Percentiles rank a stretch among this genome's conserved stretches.
Conservation (phyloP, 208 protist genomes). For the Leptomonas pyrrhocoris region DNA sequence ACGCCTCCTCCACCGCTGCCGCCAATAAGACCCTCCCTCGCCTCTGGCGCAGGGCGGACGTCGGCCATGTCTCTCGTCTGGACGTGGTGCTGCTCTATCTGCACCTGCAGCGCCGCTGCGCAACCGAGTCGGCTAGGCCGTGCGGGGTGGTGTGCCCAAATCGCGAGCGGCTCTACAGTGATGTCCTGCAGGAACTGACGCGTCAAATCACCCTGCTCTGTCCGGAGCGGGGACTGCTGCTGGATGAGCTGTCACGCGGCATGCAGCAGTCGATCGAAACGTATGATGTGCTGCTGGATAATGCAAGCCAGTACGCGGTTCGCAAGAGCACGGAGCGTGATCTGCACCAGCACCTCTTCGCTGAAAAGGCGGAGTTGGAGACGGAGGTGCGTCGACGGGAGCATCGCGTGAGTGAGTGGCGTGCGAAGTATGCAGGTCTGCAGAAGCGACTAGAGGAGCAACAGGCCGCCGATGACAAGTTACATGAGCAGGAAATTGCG, state of each 20-base stretch:
- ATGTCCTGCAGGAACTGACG: constrained; percentile 82
- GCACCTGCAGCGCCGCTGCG: constrained; percentile 69
- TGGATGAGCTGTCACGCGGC: constrained; percentile 59
- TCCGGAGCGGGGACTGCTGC: constrained; percentile 85
- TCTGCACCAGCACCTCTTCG: constrained; percentile 64
- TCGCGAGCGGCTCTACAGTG: constrained; percentile 79
- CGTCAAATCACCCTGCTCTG: constrained; percentile 87
- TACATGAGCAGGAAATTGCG: constrained; percentile 87
- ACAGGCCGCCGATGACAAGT: constrained; percentile 56
- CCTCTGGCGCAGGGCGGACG: constrained; percentile 26
- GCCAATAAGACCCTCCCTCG: too few relatives aligned
- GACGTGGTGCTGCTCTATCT: constrained; percentile 79
- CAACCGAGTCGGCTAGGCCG: constrained; percentile 62
- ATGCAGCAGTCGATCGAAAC: constrained; percentile 78
- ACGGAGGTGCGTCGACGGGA: constrained; percentile 87
- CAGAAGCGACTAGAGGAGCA: constrained; percentile 87
- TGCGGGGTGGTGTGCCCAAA: constrained; percentile 71
- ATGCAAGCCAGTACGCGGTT: constrained; percentile 81
- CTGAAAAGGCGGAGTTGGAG: constrained; percentile 67
- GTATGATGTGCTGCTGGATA: constrained; percentile 88
- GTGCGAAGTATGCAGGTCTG: constrained; percentile 80
- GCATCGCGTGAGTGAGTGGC: constrained; percentile 86
- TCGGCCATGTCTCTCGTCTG: constrained; percentile 64
- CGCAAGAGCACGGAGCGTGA: constrained; percentile 90
- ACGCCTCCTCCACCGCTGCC: neutral